A percentile compares a stretch with the other conserved stretches of the same genome.
phyloP scores from a whole-genome alignment of 2,329 filamentous ascomycete species.

The Exophiala lecanii-corni region DNA sequence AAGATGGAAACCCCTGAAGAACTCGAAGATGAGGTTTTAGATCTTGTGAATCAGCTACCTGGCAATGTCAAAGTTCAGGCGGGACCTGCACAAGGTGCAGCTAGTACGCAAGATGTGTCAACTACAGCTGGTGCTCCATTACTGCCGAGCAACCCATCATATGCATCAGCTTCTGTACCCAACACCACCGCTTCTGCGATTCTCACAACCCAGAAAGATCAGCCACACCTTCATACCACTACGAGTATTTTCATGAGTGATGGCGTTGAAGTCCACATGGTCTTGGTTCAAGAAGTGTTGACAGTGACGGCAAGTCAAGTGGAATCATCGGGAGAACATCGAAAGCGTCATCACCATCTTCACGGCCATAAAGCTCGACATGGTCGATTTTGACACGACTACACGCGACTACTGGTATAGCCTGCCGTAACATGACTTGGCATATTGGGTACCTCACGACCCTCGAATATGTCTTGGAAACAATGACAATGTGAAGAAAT shows the following conservation, averaged over 20 bases:
- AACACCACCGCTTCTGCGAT: background rate
- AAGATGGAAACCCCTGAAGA: conserved; percentile 54
- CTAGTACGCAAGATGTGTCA: conserved; percentile 3
- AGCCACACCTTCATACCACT: conserved; percentile 7
- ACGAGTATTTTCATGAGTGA: conserved; percentile 21
- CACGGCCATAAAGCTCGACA: conserved; percentile 9
- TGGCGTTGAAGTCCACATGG: conserved; percentile 21
- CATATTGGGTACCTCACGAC: conserved; percentile 19
- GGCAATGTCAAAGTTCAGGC: conserved; percentile 53
- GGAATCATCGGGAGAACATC: conserved; percentile 1
- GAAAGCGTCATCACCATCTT: conserved; percentile 16
- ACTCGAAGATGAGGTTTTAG: conserved; percentile 50
- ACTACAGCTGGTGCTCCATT: conserved; percentile 4
- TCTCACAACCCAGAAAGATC: background rate
- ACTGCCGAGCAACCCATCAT: conserved; percentile 3
- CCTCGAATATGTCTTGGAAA: conserved; percentile 21
- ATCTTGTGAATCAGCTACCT: conserved; percentile 58
- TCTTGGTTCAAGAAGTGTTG: conserved; percentile 25
- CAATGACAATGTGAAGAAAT: conserved; percentile 1
- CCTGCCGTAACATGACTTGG: conserved; percentile 8
- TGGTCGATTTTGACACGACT: conserved; percentile 9
- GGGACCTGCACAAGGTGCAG: conserved; percentile 39
- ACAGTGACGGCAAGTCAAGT: conserved; percentile 20
- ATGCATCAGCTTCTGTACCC: conserved; percentile 7
- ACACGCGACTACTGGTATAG: conserved; percentile 9